These are phyloP conservation scores for Podila horticola DNA, from an alignment of 192 early-diverging fungal genomes.

Conservation along the genomic window DNA sequence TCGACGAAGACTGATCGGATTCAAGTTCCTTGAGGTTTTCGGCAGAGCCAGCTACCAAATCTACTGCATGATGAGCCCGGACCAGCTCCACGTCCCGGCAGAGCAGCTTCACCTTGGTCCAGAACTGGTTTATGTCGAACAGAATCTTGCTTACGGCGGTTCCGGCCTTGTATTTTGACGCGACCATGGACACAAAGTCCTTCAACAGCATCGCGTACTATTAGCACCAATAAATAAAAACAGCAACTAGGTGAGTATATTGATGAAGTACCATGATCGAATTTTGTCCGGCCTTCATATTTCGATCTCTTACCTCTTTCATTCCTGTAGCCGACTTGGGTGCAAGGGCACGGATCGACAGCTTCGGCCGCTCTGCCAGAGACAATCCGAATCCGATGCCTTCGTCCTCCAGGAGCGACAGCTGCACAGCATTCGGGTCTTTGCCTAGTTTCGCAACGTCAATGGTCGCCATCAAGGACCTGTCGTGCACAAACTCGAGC, in stretches of 20 bases:
- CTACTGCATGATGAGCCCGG: conserved; percentile 35
- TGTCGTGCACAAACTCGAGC: conserved; percentile 45
- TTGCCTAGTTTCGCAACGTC: conserved; percentile 26
- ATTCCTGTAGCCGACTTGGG: conserved; percentile 13
- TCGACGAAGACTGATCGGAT: not conserved
- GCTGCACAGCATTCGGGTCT: conserved; percentile 21
- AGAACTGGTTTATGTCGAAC: conserved; percentile 34
- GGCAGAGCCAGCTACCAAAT: conserved; percentile 42
- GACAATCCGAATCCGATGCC: conserved; percentile 2
- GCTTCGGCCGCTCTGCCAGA: conserved; percentile 3
- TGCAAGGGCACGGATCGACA: conserved; percentile 19
- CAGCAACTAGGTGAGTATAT: not conserved
- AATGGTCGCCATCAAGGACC: conserved; percentile 22
- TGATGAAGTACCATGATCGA: not conserved
- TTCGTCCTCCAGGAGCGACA: conserved; percentile 17
- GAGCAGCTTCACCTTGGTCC: conserved; percentile 22
- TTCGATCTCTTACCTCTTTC: conserved; percentile 15
- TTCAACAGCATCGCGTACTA: conserved; percentile 25
- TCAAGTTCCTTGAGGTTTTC: conserved; percentile 49
- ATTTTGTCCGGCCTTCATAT: not conserved
- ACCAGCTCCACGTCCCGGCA: conserved; percentile 34
- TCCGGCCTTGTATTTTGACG: conserved; percentile 34
- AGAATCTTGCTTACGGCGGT: conserved; percentile 38
- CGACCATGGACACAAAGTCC: conserved; percentile 30
- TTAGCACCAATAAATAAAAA: not conserved